Conservation (phyloP, 495 filamentous ascomycete species). For the Podospora appendiculata region DNA sequence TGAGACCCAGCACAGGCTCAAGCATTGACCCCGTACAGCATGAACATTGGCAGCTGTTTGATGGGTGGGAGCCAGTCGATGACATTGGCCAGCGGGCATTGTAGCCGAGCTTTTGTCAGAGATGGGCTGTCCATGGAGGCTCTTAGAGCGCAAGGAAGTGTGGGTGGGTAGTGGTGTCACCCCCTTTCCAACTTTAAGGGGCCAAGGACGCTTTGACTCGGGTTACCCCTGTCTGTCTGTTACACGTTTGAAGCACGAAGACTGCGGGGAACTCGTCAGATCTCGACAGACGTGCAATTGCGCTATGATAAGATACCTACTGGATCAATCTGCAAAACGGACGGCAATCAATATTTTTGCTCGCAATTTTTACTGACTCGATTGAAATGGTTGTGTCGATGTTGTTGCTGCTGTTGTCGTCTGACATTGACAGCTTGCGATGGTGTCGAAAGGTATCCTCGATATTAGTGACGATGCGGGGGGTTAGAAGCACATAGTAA, state of each 20-base stretch:
- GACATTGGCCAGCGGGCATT: constrained; percentile 22
- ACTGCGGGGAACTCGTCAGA: constrained; percentile 1
- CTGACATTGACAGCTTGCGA: no score
- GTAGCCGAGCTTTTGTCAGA: constrained; percentile 4
- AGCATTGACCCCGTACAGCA: constrained; percentile 16
- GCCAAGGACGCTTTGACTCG: constrained; percentile 10
- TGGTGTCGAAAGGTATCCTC: no score
- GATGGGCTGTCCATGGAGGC: constrained; percentile 2
- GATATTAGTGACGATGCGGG: no score
- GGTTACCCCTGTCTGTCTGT: constrained; percentile 39
- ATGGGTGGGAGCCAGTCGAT: constrained; percentile 16
- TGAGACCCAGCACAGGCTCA: constrained; percentile 20
- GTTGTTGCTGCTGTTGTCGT: no score
- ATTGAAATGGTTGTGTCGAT: no score
- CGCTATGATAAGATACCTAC: no score
- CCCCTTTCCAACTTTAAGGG: constrained; percentile 1
- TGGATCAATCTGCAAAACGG: no score
- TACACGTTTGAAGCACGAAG: constrained; percentile 38
- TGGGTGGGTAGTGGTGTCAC: no score
- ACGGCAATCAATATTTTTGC: no score
- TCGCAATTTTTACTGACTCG: no score
- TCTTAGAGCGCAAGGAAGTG: no score
- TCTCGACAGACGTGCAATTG: not conserved
- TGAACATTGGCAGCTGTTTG: constrained; percentile 27
- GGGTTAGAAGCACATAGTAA: no score